phyloP scores from a whole-genome alignment of 106 monocot genomes.

The Dioscorea dumetorum region DNA sequence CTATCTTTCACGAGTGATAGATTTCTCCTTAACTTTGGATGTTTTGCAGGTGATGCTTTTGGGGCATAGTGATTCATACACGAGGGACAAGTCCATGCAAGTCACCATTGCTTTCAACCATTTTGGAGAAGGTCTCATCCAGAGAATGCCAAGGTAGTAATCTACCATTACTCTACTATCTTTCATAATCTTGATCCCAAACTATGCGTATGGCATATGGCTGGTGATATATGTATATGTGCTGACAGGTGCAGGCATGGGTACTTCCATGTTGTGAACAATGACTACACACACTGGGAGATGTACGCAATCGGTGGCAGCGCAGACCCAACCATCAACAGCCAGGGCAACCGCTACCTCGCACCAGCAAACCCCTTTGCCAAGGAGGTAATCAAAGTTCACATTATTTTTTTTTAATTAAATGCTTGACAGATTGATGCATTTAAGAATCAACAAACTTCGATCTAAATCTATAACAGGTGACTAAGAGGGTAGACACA shows the following conservation, averaged over 20 bases:
- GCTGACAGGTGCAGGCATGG: slow-evolving; percentile 38
- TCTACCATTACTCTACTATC: neutral
- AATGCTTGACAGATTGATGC: neutral
- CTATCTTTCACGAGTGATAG: neutral
- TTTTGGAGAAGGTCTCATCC: slow-evolving; percentile 51
- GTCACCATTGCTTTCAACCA: slow-evolving; percentile 50
- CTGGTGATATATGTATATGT: neutral
- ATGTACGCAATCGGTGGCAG: slow-evolving; percentile 51
- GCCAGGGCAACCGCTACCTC: slow-evolving; percentile 45
- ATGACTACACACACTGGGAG: slow-evolving; percentile 51
- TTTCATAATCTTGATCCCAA: neutral
- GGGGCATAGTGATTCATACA: slow-evolving; percentile 44
- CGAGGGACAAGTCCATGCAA: slow-evolving; percentile 39
- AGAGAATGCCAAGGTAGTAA: slow-evolving; percentile 48
- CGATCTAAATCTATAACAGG: neutral
- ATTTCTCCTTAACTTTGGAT: neutral
- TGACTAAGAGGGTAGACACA: slow-evolving; percentile 35
- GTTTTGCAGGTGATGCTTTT: slow-evolving; percentile 38
- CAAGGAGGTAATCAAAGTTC: slow-evolving; percentile 23
- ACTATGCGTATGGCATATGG: too few relatives aligned
- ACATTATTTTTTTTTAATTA: neutral
- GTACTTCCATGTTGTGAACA: slow-evolving; percentile 55
- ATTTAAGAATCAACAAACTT: too few relatives aligned
- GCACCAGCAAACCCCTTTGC: slow-evolving; percentile 36
- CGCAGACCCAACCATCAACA: slow-evolving; percentile 45